Percentiles rank a stretch among this genome's conserved stretches.
These are phyloP conservation scores for Hemileccinum impolitum DNA, from an alignment of 768 basidiomycete genomes.

Conservation along the genomic window DNA sequence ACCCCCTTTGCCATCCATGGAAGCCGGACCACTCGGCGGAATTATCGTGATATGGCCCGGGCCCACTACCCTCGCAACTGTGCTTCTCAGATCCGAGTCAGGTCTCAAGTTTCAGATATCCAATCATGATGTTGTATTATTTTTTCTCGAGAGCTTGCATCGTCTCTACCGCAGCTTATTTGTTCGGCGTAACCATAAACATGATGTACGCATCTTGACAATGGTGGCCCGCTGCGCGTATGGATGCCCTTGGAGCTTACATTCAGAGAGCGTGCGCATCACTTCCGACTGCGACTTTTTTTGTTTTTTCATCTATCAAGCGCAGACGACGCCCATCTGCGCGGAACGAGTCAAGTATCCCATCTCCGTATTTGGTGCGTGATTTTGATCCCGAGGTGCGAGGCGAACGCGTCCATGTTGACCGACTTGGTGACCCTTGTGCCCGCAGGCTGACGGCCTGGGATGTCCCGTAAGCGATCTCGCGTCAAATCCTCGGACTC, in stretches of 20 bases:
- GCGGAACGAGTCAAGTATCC: constrained; percentile 1
- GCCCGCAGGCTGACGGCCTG: background rate
- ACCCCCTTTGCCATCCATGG: constrained; percentile 3
- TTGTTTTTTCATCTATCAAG: background rate
- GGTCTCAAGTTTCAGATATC: too few relatives aligned
- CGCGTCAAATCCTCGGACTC: background rate
- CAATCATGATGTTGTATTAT: too few relatives aligned
- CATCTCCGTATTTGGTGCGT: background rate
- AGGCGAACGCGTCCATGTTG: too few relatives aligned
- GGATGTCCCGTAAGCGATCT: background rate
- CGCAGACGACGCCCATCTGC: constrained; percentile 2
- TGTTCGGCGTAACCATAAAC: constrained; percentile 5
- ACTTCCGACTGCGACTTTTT: constrained; percentile 7
- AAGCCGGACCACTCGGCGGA: constrained; percentile 14
- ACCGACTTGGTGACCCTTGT: background rate
- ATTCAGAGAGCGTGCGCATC: background rate
- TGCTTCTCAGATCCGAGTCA: background rate
- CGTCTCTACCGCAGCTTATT: constrained; percentile 12
- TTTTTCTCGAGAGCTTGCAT: too few relatives aligned
- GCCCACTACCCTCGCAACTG: constrained; percentile 5
- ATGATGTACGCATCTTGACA: background rate
- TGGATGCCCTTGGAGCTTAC: constrained; percentile 11
- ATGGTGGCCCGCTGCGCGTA: constrained; percentile 7
- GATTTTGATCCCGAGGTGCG: background rate
- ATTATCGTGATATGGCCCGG: constrained; percentile 9